Conservation (phyloP, 495 filamentous ascomycete species). For the Hyaloscypha bicolor region DNA sequence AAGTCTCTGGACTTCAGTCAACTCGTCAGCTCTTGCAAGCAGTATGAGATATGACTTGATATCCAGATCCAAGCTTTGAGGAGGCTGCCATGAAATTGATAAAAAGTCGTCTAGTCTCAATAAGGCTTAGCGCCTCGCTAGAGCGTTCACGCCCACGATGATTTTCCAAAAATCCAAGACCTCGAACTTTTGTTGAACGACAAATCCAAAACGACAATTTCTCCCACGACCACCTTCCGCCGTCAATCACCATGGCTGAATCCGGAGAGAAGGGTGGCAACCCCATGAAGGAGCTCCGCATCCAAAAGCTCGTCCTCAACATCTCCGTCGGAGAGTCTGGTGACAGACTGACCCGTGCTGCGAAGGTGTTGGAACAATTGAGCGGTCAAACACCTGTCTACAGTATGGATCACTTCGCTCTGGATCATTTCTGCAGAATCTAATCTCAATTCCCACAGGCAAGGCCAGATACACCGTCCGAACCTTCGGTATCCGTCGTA, state of each 20-base stretch:
- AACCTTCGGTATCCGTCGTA: slow-evolving; percentile 99
- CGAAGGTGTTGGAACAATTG: slow-evolving; percentile 99
- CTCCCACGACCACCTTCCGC: slow-evolving; percentile 29
- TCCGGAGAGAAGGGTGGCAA: slow-evolving; percentile 82
- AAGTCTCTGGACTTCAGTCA: slow-evolving; percentile 39
- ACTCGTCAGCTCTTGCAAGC: slow-evolving; percentile 41
- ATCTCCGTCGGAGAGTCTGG: slow-evolving; percentile 99
- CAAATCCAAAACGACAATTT: slow-evolving; percentile 27
- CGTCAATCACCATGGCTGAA: slow-evolving; percentile 46
- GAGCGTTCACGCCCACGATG: slow-evolving; percentile 11
- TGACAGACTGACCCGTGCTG: slow-evolving; percentile 99
- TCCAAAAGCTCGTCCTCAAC: slow-evolving; percentile 99
- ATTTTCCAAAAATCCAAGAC: slow-evolving; percentile 19
- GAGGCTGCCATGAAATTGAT: slow-evolving; percentile 36
- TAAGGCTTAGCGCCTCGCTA: slow-evolving; percentile 13
- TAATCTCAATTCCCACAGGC: slow-evolving; percentile 52
- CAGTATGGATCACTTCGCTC: slow-evolving; percentile 57
- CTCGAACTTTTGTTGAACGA: slow-evolving; percentile 23
- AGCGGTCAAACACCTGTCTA: slow-evolving; percentile 99
- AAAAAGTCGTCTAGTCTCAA: background rate
- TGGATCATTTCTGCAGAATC: background rate
- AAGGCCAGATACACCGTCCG: slow-evolving; percentile 99
- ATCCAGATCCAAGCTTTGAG: slow-evolving; percentile 25
- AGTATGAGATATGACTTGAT: slow-evolving; percentile 27
- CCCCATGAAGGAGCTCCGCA: slow-evolving; percentile 99